Evolutionary conservation across 2,329 filamentous ascomycete genomes (phyloP).

Genomic region (Lecanoromycetidae sp.): DNA sequence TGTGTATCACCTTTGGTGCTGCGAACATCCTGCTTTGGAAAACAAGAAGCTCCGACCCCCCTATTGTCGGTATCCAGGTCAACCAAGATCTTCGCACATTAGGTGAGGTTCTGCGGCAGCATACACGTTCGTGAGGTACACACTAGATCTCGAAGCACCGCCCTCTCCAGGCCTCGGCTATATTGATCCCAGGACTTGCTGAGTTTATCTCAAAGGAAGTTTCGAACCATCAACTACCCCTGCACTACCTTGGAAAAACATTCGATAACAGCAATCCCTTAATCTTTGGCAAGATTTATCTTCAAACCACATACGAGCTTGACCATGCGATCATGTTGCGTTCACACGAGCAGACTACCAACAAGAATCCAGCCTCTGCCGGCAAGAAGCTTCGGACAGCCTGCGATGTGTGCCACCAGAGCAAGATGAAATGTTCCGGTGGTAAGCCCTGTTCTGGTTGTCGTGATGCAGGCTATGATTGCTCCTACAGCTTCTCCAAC

Average conservation of each 20-base stretch:
- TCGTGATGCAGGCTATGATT: conserved; percentile 13
- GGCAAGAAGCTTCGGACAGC: conserved; percentile 19
- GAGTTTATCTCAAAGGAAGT: background rate
- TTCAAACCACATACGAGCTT: background rate
- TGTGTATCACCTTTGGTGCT: too few species aligned
- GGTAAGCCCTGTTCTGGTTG: conserved; percentile 19
- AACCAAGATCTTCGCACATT: too few species aligned
- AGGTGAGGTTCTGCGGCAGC: too few species aligned
- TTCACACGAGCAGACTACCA: conserved; percentile 4
- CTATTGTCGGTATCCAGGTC: too few species aligned
- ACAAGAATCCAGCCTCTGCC: background rate
- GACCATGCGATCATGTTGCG: conserved; percentile 2
- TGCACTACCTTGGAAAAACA: background rate
- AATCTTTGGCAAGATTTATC: background rate
- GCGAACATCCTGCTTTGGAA: too few species aligned
- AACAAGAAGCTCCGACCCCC: too few species aligned
- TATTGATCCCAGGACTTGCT: background rate
- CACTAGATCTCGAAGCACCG: background rate
- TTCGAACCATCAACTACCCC: background rate
- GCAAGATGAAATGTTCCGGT: conserved; percentile 20
- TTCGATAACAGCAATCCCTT: background rate
- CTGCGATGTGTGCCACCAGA: conserved; percentile 20
- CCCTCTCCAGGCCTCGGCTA: background rate
- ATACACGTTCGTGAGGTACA: too few species aligned
- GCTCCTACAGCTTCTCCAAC: conserved; percentile 18